These are phyloP conservation scores for Chlorokybus atmophyticus DNA, from an alignment of 139 green algal genomes.

Conservation along the genomic window DNA sequence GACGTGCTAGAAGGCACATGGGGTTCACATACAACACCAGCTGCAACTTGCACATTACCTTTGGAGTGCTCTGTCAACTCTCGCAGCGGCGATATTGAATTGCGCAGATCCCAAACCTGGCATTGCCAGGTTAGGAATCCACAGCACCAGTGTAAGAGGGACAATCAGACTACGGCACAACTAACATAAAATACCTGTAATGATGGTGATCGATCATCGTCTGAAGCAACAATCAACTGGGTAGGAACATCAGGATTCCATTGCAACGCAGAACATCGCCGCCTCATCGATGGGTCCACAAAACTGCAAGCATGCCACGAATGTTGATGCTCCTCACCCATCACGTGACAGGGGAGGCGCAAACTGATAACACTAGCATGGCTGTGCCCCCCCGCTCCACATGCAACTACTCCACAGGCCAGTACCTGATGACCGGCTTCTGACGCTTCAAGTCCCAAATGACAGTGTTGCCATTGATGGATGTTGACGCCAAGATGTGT, in stretches of 20 bases:
- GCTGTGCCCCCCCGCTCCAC: too few relatives aligned
- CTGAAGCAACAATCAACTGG: conserved; percentile 86
- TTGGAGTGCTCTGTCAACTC: conserved; percentile 81
- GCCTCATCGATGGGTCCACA: conserved; percentile 12
- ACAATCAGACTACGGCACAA: not conserved
- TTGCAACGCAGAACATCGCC: conserved; percentile 53
- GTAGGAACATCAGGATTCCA: conserved; percentile 89
- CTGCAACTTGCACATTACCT: too few relatives aligned
- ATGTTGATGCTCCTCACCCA: too few relatives aligned
- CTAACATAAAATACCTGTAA: conserved; percentile 44
- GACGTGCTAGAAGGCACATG: too few relatives aligned
- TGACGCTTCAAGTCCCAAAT: conserved; percentile 93
- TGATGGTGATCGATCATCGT: conserved; percentile 75
- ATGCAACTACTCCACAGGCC: too few relatives aligned
- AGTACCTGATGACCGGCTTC: conserved; percentile 76
- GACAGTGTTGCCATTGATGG: conserved; percentile 40
- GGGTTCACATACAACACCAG: too few relatives aligned
- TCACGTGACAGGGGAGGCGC: too few relatives aligned
- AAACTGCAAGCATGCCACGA: too few relatives aligned
- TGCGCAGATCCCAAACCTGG: conserved; percentile 85
- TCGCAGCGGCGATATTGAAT: conserved; percentile 64
- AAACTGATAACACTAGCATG: too few relatives aligned
- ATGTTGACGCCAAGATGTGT: conserved; percentile 83
- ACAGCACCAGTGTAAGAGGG: not conserved
- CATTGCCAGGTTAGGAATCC: not conserved